Base-by-base conservation (phyloP, 148 eudicot species). In the Salicornia ramosissima region DNA sequence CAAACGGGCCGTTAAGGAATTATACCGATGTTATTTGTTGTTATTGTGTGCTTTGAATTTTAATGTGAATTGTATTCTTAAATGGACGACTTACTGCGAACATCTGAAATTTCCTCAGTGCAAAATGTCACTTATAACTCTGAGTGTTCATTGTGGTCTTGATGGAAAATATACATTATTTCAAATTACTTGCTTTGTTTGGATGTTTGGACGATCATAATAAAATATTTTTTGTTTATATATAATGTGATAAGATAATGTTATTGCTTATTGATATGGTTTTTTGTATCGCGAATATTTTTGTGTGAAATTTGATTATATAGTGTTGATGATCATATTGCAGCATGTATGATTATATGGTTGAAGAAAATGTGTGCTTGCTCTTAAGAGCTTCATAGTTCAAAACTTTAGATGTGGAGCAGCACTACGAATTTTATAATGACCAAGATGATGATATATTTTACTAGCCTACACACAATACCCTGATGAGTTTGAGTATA, bases 51-150 rank as follows among this genome's bases (percentile, higher is more conserved):
- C 13, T 9, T 58, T 50, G 29, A 36, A 49, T 33, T 66, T 19
- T 79, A 92, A 96, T 80, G 90, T 90, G 86, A 86, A 80, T 10
- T 92, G 97, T 84, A 90, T 92, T 71, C 86, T 92, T 46, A 84
- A 76, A 69, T 92, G 97, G 97, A 94, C 97, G 22, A 81, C 97
- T 1, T 90, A 84, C 82, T 86, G 78, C 75, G 90, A 86, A 52
- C 83, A 75, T 71, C 90, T 96, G 12, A 90, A 86, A 36, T 92
- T 96, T 74, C 97, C 97, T 45, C 94, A 90, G 78, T 92, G 97
- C 80, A 92, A 92, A 69, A 75, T 83, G 82, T 93, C 91, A 52
- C 90, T 92, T 77, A 93, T 83, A 74, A 79, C 79, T 64, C 90
- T 92, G 51, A 75, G 78, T 59, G 59, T 92, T 65, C 97, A 90